phyloP scores from a whole-genome alignment of 2,329 filamentous ascomycete genomes.

The Aspergillus neoniger region DNA sequence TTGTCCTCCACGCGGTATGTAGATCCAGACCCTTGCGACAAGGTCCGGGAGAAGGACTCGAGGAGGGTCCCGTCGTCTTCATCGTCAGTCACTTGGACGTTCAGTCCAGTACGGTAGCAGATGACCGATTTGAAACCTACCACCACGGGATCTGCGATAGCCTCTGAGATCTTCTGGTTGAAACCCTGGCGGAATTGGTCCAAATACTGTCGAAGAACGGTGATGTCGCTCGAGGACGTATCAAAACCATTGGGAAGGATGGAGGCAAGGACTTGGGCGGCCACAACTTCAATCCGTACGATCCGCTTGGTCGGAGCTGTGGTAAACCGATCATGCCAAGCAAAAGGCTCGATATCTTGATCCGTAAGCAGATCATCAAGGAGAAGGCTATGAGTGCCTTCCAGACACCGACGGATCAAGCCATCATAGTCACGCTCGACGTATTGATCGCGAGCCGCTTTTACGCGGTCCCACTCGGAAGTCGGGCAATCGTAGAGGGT shows the following conservation, averaged over 20 bases:
- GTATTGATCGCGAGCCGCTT: constrained; percentile 51
- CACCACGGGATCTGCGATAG: constrained; percentile 66
- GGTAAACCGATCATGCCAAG: constrained; percentile 68
- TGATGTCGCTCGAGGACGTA: constrained; percentile 34
- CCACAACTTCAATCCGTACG: constrained; percentile 74
- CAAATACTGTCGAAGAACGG: constrained; percentile 18
- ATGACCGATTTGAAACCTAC: constrained; percentile 82
- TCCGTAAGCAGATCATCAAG: constrained; percentile 74
- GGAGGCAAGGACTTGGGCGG: constrained; percentile 60
- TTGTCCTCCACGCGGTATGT: constrained; percentile 57
- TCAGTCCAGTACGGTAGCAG: constrained; percentile 76
- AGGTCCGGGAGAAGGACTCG: constrained; percentile 30
- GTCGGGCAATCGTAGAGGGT: constrained; percentile 62
- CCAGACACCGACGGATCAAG: constrained; percentile 66
- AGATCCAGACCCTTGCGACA: constrained; percentile 28
- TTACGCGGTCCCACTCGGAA: constrained; percentile 61
- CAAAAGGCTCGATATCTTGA: constrained; percentile 58
- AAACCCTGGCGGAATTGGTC: constrained; percentile 32
- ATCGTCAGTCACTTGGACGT: constrained; percentile 56
- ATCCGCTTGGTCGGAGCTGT: constrained; percentile 68
- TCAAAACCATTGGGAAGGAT: constrained; percentile 38
- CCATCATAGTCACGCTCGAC: constrained; percentile 54
- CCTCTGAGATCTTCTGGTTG: constrained; percentile 52
- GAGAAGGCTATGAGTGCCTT: constrained; percentile 71
- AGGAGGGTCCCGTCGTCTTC: constrained; percentile 33